Conservation (phyloP, 148 eudicot species). For the Silene uniflora region DNA sequence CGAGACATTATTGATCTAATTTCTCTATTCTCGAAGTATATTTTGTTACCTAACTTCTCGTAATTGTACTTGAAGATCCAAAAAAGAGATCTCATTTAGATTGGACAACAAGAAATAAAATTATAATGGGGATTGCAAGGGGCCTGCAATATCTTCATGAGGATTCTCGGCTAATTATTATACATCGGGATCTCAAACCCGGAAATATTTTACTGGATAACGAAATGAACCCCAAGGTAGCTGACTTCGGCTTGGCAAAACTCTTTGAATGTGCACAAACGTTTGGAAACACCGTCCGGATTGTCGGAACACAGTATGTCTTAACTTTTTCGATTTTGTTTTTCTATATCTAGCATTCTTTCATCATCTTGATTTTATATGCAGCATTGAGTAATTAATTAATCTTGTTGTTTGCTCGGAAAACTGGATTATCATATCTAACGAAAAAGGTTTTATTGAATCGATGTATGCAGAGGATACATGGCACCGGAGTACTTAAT, state of each 20-base stretch:
- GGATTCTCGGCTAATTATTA: conserved; percentile 9
- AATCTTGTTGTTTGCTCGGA: background rate
- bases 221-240: conserved; percentile 41
- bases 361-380: too few species aligned
- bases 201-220: conserved; percentile 22
- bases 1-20: background rate
- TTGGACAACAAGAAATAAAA: conserved; percentile 15
- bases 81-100: background rate
- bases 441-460: background rate
- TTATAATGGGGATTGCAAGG: conserved; percentile 22
- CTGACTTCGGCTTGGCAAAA: conserved; percentile 69
- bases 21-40: background rate
- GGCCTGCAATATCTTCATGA: conserved; percentile 27
- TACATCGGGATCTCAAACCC: conserved; percentile 12
- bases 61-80: background rate
- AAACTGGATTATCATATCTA: too few species aligned
- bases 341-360: too few species aligned
- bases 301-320: conserved; percentile 24
- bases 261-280: conserved; percentile 28
- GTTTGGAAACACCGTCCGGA: conserved; percentile 49
- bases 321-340: background rate
- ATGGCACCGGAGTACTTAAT: conserved; percentile 1
- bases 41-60: background rate
- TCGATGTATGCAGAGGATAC: background rate
- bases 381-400: too few species aligned